Percentiles rank a stretch among this genome's conserved stretches.
Conservation (phyloP, 768 basidiomycete species). For the Collybia mongolica region DNA sequence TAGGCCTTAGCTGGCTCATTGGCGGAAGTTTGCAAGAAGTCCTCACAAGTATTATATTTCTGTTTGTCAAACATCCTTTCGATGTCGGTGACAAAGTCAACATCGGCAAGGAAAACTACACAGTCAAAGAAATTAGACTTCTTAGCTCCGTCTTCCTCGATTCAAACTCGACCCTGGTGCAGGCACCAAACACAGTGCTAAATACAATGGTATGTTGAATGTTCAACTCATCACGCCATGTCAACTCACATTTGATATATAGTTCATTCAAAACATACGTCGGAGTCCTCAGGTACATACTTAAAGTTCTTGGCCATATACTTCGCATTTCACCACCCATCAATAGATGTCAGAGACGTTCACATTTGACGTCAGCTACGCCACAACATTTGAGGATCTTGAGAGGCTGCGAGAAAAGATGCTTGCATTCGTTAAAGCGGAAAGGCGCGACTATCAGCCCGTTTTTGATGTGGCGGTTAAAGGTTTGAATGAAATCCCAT, state of each 20-base stretch:
- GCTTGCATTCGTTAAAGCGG: slow-evolving; percentile 70
- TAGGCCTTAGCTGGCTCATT: slow-evolving; percentile 84
- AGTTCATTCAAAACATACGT: slow-evolving; percentile 74
- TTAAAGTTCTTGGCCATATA: not conserved
- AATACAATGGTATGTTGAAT: slow-evolving; percentile 45
- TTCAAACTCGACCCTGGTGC: slow-evolving; percentile 55
- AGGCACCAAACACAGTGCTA: slow-evolving; percentile 67
- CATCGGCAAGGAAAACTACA: slow-evolving; percentile 54
- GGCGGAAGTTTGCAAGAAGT: slow-evolving; percentile 80
- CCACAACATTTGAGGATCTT: slow-evolving; percentile 79
- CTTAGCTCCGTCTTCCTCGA: slow-evolving; percentile 76
- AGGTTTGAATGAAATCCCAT: slow-evolving; percentile 33
- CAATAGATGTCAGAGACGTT: slow-evolving; percentile 75
- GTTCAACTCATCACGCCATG: not conserved
- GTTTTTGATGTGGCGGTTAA: slow-evolving; percentile 71
- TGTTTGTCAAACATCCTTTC: slow-evolving; percentile 85
- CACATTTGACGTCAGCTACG: slow-evolving; percentile 75
- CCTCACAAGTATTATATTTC: slow-evolving; percentile 84
- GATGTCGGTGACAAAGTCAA: slow-evolving; percentile 78
- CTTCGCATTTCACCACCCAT: slow-evolving; percentile 1
- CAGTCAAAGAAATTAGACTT: slow-evolving; percentile 86
- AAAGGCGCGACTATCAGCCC: slow-evolving; percentile 75
- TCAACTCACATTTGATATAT: not conserved
- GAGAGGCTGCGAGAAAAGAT: slow-evolving; percentile 75
- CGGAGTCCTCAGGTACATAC: slow-evolving; percentile 61